Base-by-base conservation (phyloP, 768 basidiomycete species). In the Omphalotus guepiniiformis region DNA sequence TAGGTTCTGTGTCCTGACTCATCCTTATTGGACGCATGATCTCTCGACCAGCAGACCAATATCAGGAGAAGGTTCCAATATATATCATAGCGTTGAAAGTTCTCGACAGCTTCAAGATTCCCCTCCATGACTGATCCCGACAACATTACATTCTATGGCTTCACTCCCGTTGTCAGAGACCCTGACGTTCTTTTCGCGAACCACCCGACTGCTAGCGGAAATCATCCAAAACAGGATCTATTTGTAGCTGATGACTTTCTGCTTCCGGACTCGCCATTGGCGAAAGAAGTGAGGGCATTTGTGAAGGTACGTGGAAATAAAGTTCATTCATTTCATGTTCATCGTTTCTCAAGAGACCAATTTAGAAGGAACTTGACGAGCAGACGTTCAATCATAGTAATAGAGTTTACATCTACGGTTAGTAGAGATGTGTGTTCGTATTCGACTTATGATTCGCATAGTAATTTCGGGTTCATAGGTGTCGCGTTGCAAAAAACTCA, bases 361-460 rank as follows among this genome's bases (percentile, higher is more conserved):
- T 27, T 21, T 47, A 74, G 70, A 69, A 64, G 52, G 70, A 72
- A 55, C 65, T 79, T 9, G 64, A 72, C 44, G 57, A 62, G 37
- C 67, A 66, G 51, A 74, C 75, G 1, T 76, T 67, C 59, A 74
- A 76, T 49, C 76, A 79, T 52, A 69, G 67, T 49, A 65, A 74
- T 53, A 68, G 76, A 42, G 72, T 78, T 11, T 78, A 72, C 55
- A 61, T 77, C 23, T 78, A 76, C 55, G 76, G 76, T 73, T 22
- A 37, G 64, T 54, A 1, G 18, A 26, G 19, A 11, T 39, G 11
- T 12, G 19, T 22, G 39, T 26, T 19, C 32, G 35, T 7, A 15
- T 35, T 2, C 22, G 19, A 22, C 9, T 47, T 13, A 23, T 18
- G 21, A 21, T 27, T 18, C 18, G 19, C 28, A 9, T 28, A n/a